Evolutionary conservation across 768 basidiomycete species (phyloP).

Genomic region (Tricholoma matsutake): DNA sequence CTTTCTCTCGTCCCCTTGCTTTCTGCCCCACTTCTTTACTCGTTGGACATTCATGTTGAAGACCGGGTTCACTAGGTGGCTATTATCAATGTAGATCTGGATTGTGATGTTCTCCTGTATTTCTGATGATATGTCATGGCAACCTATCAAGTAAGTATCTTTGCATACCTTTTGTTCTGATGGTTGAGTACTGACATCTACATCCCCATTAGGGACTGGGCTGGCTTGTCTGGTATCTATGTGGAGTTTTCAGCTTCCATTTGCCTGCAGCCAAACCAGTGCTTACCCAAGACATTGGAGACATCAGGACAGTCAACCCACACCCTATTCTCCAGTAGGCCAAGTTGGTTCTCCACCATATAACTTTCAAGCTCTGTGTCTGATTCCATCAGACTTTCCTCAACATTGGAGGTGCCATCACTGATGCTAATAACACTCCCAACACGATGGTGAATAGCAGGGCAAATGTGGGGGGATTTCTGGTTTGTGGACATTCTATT

Average conservation of each 20-base stretch:
- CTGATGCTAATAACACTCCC: neutral
- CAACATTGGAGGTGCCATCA: neutral
- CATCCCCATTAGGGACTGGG: neutral
- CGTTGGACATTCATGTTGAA: neutral
- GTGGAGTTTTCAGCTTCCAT: neutral
- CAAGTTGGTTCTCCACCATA: neutral
- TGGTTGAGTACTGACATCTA: neutral
- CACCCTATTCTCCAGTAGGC: neutral
- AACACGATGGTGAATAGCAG: neutral
- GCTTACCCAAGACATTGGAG: neutral
- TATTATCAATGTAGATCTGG: neutral
- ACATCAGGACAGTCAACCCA: neutral
- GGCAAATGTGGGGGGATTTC: neutral
- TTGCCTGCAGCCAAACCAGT: neutral
- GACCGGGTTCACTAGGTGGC: neutral
- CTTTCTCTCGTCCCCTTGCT: neutral
- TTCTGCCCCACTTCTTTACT: neutral
- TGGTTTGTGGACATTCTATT: neutral
- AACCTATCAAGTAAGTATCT: conserved; percentile 1
- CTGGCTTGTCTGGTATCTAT: neutral
- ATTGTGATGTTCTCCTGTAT: neutral
- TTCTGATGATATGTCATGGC: neutral
- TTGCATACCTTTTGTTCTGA: neutral
- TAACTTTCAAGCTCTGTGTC: neutral
- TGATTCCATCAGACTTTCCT: neutral